A percentile compares a stretch with the other conserved stretches of the same genome.
Evolutionary conservation across 1,139 yeast species (phyloP).

Genomic region (Lodderomyces beijingensis): DNA sequence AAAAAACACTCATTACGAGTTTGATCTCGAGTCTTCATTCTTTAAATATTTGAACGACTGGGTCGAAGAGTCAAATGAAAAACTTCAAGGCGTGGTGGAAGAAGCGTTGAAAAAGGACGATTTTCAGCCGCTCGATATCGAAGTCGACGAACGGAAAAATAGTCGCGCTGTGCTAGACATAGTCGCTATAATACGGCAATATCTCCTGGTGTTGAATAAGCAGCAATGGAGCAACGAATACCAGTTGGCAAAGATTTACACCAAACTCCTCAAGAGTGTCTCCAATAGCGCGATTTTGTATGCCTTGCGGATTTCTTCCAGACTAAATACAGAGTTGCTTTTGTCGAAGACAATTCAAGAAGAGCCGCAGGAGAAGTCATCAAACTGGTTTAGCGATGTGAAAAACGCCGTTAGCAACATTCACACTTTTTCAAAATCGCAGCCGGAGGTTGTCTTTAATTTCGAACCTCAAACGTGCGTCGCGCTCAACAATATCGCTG

Average conservation of each 20-base stretch:
- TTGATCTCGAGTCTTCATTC: conserved; percentile 58
- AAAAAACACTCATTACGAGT: conserved; percentile 36
- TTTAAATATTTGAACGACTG: conserved; percentile 54
- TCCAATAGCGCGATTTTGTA: conserved; percentile 59
- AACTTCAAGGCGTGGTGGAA: conserved; percentile 46
- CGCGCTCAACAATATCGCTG: conserved; percentile 67
- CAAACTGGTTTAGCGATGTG: conserved; percentile 43
- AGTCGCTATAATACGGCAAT: conserved; percentile 59
- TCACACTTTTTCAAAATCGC: conserved; percentile 22
- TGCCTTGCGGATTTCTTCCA: conserved; percentile 41
- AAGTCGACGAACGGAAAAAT: conserved; percentile 31
- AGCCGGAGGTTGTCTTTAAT: conserved; percentile 52
- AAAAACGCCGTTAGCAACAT: conserved; percentile 47
- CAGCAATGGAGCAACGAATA: conserved; percentile 56
- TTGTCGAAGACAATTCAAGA: conserved; percentile 13
- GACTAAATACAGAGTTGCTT: conserved; percentile 45
- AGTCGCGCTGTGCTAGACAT: conserved; percentile 64
- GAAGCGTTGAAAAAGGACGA: conserved; percentile 54
- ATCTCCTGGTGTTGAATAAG: conserved; percentile 44
- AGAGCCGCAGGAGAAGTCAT: conserved; percentile 7
- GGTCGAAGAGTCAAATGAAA: conserved; percentile 51
- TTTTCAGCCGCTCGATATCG: conserved; percentile 51
- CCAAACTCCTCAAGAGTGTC: conserved; percentile 55
- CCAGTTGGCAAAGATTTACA: conserved; percentile 58
- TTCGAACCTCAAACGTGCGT: conserved; percentile 67